These are phyloP conservation scores for Ammopiptanthus mongolicus DNA, from an alignment of 306 rosid genomes.

Conservation along the genomic window DNA sequence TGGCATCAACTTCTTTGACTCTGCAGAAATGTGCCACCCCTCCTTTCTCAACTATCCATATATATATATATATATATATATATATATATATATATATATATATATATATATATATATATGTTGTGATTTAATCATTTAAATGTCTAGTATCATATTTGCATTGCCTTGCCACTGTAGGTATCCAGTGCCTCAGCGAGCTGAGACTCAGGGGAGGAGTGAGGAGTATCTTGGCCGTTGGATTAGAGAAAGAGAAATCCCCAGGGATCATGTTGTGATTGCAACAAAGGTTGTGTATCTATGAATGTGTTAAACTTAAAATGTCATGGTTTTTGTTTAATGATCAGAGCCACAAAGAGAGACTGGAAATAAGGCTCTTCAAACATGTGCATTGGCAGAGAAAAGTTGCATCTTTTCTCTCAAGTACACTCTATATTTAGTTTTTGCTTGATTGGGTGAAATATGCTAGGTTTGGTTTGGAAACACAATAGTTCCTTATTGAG, in stretches of 20 bases:
- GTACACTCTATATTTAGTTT: not conserved
- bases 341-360: not conserved
- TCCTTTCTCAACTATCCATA: not conserved
- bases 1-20: constrained; percentile 88
- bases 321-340: not conserved
- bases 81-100: no score
- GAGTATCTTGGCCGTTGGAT: constrained; percentile 87
- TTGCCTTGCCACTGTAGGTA: constrained; percentile 42
- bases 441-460: not conserved
- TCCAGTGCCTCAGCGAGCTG: constrained; percentile 82
- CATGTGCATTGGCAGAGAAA: not conserved
- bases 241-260: constrained; percentile 43
- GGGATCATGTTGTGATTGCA: constrained; percentile 59
- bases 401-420: not conserved
- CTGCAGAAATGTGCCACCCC: constrained; percentile 69
- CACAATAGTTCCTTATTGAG: not conserved
- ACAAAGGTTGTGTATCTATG: constrained; percentile 54
- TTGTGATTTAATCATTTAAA: not conserved
- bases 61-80: no score
- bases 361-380: not conserved
- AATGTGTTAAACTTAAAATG: not conserved
- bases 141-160: not conserved
- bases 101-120: no score
- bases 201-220: constrained; percentile 78
- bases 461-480: not conserved